A percentile compares a stretch with the other conserved stretches of the same genome.
phyloP scores from a whole-genome alignment of 805 yeast species.

The Ogataea kodamae region DNA sequence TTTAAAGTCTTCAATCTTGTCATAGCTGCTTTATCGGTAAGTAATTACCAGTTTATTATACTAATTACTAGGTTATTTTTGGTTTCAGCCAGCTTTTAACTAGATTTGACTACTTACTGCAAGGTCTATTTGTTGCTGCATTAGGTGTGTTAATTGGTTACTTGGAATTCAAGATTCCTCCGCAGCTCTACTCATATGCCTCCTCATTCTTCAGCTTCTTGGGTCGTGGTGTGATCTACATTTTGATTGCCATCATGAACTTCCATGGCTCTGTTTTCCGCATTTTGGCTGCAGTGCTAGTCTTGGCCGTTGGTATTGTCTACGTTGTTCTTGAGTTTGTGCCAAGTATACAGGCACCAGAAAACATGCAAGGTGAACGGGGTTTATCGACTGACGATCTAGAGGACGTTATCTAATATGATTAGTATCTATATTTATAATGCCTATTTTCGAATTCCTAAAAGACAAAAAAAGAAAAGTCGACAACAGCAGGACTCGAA shows the following conservation, averaged over 20 bases:
- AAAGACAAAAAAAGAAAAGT: conserved; percentile 9
- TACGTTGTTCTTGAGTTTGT: conserved; percentile 64
- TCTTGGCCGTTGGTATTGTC: conserved; percentile 58
- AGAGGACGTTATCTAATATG: conserved; percentile 32
- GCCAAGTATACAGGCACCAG: conserved; percentile 76
- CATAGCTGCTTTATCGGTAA: conserved; percentile 53
- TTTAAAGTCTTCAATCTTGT: conserved; percentile 51
- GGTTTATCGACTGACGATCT: conserved; percentile 33
- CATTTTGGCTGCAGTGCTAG: conserved; percentile 51
- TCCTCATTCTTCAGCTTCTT: conserved; percentile 66
- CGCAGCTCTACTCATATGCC: conserved; percentile 60
- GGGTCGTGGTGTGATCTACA: conserved; percentile 69
- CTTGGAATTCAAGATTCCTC: conserved; percentile 46
- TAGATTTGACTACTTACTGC: conserved; percentile 43
- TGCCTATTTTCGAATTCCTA: background rate
- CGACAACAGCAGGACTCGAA: conserved; percentile 61
- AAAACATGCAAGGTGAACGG: conserved; percentile 64
- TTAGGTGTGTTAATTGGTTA: conserved; percentile 53
- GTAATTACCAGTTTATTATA: conserved; percentile 21
- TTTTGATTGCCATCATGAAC: conserved; percentile 46
- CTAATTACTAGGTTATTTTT: conserved; percentile 36
- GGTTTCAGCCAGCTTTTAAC: conserved; percentile 48
- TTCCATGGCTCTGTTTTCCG: conserved; percentile 49
- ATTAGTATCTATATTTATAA: no score
- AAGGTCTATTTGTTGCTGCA: conserved; percentile 54